A percentile compares a stretch with the other conserved stretches of the same genome.
Evolutionary conservation across 2,329 filamentous ascomycete species (phyloP).

Genomic region (Claviceps monticola): DNA sequence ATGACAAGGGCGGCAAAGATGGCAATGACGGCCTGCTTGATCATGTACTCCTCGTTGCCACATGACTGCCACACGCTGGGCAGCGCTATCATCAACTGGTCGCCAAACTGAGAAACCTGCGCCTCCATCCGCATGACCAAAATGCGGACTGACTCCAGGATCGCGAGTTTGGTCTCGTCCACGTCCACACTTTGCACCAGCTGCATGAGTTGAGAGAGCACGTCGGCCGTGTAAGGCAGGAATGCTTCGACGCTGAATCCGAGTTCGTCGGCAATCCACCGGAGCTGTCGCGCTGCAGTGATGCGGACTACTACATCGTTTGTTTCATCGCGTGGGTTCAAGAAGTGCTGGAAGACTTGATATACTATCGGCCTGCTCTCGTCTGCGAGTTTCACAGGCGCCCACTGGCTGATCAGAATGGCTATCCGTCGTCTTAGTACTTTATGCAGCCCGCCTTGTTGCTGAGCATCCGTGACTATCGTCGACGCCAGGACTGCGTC

Average conservation of each 20-base stretch:
- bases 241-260: constrained; percentile 65
- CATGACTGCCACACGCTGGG: constrained; percentile 76
- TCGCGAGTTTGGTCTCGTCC: constrained; percentile 79
- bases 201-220: constrained; percentile 58
- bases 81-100: constrained; percentile 67
- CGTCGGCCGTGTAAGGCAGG: constrained; percentile 59
- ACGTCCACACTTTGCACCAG: constrained; percentile 69
- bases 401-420: constrained; percentile 83
- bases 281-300: constrained; percentile 76
- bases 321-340: constrained; percentile 59
- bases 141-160: constrained; percentile 74
- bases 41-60: constrained; percentile 67
- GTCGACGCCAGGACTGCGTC: constrained; percentile 63
- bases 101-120: constrained; percentile 53
- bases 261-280: constrained; percentile 69
- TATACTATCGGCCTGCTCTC: constrained; percentile 63
- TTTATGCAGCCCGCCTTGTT: constrained; percentile 49
- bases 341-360: constrained; percentile 75
- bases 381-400: constrained; percentile 59
- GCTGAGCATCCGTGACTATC: constrained; percentile 65
- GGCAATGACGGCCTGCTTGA: constrained; percentile 85
- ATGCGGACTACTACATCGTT: constrained; percentile 91
- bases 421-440: constrained; percentile 77
- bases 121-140: constrained; percentile 72
- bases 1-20: constrained; percentile 76